Evolutionary conservation across 148 eudicot genomes (phyloP).

Genomic region (Polygonum maritimum): DNA sequence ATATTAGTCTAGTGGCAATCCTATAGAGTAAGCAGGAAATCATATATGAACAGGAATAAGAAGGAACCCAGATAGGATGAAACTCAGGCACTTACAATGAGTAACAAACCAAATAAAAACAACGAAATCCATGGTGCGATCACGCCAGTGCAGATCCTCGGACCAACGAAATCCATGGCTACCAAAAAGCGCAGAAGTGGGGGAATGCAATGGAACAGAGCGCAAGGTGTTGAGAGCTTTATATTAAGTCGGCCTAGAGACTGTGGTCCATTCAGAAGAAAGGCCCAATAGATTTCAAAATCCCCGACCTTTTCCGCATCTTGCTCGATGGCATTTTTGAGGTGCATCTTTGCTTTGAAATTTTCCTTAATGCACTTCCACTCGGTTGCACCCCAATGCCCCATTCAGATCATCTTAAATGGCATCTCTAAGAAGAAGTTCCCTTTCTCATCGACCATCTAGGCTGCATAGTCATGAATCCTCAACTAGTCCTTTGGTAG

Average conservation of each 20-base stretch:
- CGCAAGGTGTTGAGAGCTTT: not conserved
- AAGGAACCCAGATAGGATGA: not conserved
- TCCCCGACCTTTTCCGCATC: no score
- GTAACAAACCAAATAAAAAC: not conserved
- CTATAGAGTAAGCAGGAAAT: not conserved
- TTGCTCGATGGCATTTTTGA: no score
- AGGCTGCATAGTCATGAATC: no score
- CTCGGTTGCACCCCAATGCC: no score
- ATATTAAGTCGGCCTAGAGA: not conserved
- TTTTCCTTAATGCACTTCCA: no score
- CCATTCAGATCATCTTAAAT: no score
- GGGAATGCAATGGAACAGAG: not conserved
- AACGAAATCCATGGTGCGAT: not conserved
- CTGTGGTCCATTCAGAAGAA: not conserved
- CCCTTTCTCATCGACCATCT: no score
- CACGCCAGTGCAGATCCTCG: not conserved
- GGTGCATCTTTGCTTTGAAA: no score
- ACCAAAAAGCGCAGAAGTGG: not conserved
- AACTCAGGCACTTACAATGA: not conserved
- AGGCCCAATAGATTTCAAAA: no score
- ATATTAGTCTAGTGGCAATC: not conserved
- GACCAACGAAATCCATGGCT: not conserved
- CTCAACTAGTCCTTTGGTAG: no score
- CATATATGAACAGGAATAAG: not conserved
- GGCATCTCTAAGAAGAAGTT: no score